phyloP scores from a whole-genome alignment of 176 grass and related monocot species.

The Oryza rufipogon region DNA sequence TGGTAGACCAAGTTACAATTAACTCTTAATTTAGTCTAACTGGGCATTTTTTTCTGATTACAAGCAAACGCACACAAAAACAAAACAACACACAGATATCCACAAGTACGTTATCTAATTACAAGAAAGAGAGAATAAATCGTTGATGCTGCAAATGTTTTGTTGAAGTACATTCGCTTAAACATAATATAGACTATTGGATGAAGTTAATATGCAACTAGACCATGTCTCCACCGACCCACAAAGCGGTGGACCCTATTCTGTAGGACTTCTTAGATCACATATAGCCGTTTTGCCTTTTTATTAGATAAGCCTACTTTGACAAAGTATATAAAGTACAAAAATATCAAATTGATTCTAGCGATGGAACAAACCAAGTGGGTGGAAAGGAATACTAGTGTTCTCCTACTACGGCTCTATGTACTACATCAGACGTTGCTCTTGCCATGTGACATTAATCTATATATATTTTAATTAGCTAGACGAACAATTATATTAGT shows the following conservation, averaged over 20 bases:
- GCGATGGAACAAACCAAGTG: not conserved
- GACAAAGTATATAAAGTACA: not conserved
- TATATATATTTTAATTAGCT: not conserved
- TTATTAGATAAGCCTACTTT: not conserved
- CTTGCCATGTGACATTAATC: not conserved
- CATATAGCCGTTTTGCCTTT: not conserved
- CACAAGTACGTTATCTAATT: no score
- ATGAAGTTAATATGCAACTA: no score
- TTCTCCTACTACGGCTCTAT: no score
- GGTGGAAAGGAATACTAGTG: not conserved
- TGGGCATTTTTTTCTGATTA: no score
- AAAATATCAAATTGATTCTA: not conserved
- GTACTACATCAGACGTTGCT: not conserved
- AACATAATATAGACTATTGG: no score
- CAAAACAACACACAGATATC: no score
- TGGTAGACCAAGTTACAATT: no score
- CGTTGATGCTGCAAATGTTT: no score
- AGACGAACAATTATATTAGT: not conserved
- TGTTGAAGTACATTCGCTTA: no score
- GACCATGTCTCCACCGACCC: not conserved
- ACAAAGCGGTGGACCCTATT: not conserved
- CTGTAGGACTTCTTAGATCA: not conserved
- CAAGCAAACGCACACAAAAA: no score
- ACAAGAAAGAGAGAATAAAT: no score
- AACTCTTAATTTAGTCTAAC: no score